Evolutionary conservation across 2,329 filamentous ascomycete species (phyloP).

Genomic region (Botrytis pseudocinerea): DNA sequence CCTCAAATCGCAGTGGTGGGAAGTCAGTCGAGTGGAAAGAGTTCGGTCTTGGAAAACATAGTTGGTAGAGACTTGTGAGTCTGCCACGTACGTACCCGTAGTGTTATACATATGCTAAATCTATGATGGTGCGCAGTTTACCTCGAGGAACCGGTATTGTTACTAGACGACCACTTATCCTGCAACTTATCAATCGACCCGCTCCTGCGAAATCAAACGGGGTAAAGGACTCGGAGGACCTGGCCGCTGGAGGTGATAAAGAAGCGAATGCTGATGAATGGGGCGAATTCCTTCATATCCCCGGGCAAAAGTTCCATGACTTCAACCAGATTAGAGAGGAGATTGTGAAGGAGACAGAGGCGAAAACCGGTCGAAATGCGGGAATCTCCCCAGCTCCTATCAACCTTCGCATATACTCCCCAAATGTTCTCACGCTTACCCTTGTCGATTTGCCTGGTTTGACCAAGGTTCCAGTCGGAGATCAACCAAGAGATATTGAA

Average conservation of each 20-base stretch:
- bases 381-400: conserved; percentile 97
- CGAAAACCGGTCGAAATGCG: conserved; percentile 93
- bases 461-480: conserved; percentile 94
- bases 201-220: conserved; percentile 68
- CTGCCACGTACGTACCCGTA: conserved; percentile 28
- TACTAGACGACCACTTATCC: conserved; percentile 89
- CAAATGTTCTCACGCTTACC: conserved; percentile 94
- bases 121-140: conserved; percentile 57
- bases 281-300: conserved; percentile 98
- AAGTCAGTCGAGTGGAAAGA: conserved; percentile 98
- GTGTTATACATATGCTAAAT: conserved; percentile 35
- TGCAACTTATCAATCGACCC: conserved; percentile 94
- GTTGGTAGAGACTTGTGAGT: conserved; percentile 97
- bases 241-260: conserved; percentile 71
- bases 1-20: conserved; percentile 98
- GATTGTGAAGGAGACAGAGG: conserved; percentile 93
- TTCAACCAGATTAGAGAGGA: conserved; percentile 98
- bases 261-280: conserved; percentile 93
- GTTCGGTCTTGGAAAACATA: conserved; percentile 97
- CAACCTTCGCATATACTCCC: conserved; percentile 97
- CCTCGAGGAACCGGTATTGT: conserved; percentile 97
- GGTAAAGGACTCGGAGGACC: conserved; percentile 56
- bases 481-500: conserved; percentile 96
- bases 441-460: conserved; percentile 94
- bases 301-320: conserved; percentile 95